phyloP scores from a whole-genome alignment of 495 filamentous ascomycete species.

The Articulospora tetracladia region DNA sequence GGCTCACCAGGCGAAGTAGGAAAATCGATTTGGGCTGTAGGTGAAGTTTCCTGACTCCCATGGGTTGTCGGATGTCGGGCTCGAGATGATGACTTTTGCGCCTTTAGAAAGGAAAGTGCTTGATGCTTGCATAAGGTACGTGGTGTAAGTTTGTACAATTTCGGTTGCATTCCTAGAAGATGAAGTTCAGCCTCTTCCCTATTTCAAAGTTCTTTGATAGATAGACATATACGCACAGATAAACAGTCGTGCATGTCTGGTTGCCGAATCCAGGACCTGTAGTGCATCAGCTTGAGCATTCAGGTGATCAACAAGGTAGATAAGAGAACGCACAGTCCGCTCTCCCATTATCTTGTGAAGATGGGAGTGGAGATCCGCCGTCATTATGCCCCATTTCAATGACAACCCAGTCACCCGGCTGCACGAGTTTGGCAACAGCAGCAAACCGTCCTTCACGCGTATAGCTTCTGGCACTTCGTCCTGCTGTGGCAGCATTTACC shows the following conservation, averaged over 20 bases:
- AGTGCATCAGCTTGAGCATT: background rate
- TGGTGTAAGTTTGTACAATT: constrained; percentile 53
- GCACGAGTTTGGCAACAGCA: background rate
- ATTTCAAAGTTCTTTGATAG: background rate
- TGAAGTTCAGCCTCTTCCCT: background rate
- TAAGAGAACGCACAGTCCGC: background rate
- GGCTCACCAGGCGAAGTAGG: constrained; percentile 41
- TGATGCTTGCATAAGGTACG: constrained; percentile 53
- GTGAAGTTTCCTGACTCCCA: constrained; percentile 52
- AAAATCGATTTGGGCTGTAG: constrained; percentile 43
- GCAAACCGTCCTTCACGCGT: background rate
- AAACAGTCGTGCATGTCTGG: constrained; percentile 49
- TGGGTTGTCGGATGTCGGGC: constrained; percentile 50
- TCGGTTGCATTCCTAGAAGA: constrained; percentile 45
- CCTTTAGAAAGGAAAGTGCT: constrained; percentile 46
- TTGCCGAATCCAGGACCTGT: constrained; percentile 25
- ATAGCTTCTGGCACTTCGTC: background rate
- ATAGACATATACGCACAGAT: constrained; percentile 14
- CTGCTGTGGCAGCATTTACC: background rate
- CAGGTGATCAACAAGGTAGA: background rate
- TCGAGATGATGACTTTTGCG: constrained; percentile 53
- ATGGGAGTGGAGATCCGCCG: background rate
- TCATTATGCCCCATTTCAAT: constrained; percentile 8
- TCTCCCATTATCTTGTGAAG: background rate
- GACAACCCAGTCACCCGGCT: constrained; percentile 4